Conservation (phyloP, 257 asterid species). For the Prunella vulgaris region DNA sequence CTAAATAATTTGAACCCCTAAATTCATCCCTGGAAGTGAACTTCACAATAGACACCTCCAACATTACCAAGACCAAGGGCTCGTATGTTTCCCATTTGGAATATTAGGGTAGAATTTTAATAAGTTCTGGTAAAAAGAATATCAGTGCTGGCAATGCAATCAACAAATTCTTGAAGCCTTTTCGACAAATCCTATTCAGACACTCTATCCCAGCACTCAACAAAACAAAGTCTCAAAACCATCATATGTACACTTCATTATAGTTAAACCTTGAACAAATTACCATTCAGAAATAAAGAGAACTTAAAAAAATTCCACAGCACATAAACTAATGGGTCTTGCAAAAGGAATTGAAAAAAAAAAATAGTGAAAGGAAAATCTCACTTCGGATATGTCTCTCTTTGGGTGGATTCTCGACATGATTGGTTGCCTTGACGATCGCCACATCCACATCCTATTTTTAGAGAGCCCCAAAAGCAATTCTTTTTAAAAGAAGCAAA, state of each 20-base stretch:
- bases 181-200: background rate
- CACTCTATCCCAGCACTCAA: background rate
- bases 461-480: conserved; percentile 18
- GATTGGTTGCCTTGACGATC: conserved; percentile 96
- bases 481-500: background rate
- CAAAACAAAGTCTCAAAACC: background rate
- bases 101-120: background rate
- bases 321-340: conserved; percentile 32
- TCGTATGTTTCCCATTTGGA: conserved; percentile 11
- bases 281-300: conserved; percentile 9
- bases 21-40: background rate
- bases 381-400: conserved; percentile 89
- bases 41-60: background rate
- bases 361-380: conserved; percentile 11
- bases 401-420: conserved; percentile 92
- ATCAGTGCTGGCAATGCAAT: background rate
- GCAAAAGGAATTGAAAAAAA: background rate
- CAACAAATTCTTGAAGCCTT: too few species aligned
- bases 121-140: background rate
- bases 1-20: background rate
- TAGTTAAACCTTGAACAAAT: background rate
- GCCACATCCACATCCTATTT: conserved; percentile 97
- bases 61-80: conserved; percentile 4
- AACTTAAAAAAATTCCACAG: background rate
- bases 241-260: background rate